A percentile compares a stretch with the other conserved stretches of the same genome.
Conservation (phyloP, 108 stramenopile species). For the Discostella stelligeroides region DNA sequence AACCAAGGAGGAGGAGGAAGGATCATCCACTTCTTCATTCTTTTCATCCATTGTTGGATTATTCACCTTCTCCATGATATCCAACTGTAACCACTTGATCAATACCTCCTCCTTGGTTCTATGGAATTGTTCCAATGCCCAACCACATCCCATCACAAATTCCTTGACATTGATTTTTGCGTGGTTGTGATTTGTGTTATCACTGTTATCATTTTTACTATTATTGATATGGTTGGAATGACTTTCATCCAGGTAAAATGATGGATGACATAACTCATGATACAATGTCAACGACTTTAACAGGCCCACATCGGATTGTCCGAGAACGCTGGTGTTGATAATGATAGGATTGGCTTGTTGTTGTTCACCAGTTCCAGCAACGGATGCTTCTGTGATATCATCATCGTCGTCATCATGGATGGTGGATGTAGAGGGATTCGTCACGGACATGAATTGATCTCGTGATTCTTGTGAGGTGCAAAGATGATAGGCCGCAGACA, state of each 20-base stretch:
- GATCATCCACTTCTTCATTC: constrained; percentile 10
- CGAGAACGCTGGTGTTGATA: constrained; percentile 65
- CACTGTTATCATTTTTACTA: constrained; percentile 25
- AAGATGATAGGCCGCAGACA: constrained; percentile 18
- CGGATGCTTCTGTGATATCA: neutral
- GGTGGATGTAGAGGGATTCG: neutral
- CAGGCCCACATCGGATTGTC: constrained; percentile 64
- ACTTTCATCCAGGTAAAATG: constrained; percentile 24
- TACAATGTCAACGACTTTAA: constrained; percentile 63
- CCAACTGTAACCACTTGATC: constrained; percentile 1
- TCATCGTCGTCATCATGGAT: neutral
- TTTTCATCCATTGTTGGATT: neutral
- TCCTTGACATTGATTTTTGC: constrained; percentile 60
- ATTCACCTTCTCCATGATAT: neutral
- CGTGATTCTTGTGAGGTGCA: constrained; percentile 35
- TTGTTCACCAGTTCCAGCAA: constrained; percentile 37
- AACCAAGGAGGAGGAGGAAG: too few species aligned
- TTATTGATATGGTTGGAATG: neutral
- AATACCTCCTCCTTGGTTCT: constrained; percentile 14
- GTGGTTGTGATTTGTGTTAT: too few species aligned
- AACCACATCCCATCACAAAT: constrained; percentile 69
- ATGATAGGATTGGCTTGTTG: too few species aligned
- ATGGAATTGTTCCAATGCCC: constrained; percentile 76
- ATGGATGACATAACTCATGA: constrained; percentile 68
- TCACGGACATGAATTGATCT: constrained; percentile 35